Evolutionary conservation across 2,329 filamentous ascomycete genomes (phyloP).

Genomic region (Monilinia fructicola): DNA sequence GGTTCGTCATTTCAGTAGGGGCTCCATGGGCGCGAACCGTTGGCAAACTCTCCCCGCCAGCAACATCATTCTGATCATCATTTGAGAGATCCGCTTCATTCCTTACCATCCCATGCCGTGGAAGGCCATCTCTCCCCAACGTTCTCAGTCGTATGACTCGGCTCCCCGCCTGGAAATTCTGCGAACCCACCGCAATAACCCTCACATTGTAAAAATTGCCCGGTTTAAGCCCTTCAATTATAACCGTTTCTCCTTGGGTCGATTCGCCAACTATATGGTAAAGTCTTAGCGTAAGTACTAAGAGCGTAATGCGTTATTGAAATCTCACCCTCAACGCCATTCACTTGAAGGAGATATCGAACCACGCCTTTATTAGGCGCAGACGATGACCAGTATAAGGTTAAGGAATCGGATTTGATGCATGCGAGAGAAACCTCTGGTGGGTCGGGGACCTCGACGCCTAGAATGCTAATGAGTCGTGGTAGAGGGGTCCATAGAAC

Average conservation of each 20-base stretch:
- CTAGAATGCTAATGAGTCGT: constrained; percentile 84
- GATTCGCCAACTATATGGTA: constrained; percentile 73
- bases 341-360: constrained; percentile 90
- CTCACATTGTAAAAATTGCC: constrained; percentile 91
- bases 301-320: neutral
- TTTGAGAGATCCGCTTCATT: constrained; percentile 56
- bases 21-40: constrained; percentile 48
- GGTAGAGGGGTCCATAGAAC: constrained; percentile 89
- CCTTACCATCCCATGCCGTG: constrained; percentile 57
- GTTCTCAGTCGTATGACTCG: constrained; percentile 82
- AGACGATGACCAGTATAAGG: constrained; percentile 85
- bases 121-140: constrained; percentile 62
- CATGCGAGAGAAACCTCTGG: constrained; percentile 88
- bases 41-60: constrained; percentile 50
- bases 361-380: constrained; percentile 61
- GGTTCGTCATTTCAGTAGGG: constrained; percentile 59
- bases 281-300: constrained; percentile 12
- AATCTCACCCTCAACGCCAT: constrained; percentile 78
- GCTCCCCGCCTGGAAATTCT: constrained; percentile 91
- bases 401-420: constrained; percentile 82
- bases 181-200: constrained; percentile 85
- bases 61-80: constrained; percentile 49
- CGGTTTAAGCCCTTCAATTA: constrained; percentile 84
- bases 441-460: constrained; percentile 87
- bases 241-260: constrained; percentile 76